Base-by-base conservation (phyloP, 1,139 yeast species). In the Groenewaldozyma sp. region DNA sequence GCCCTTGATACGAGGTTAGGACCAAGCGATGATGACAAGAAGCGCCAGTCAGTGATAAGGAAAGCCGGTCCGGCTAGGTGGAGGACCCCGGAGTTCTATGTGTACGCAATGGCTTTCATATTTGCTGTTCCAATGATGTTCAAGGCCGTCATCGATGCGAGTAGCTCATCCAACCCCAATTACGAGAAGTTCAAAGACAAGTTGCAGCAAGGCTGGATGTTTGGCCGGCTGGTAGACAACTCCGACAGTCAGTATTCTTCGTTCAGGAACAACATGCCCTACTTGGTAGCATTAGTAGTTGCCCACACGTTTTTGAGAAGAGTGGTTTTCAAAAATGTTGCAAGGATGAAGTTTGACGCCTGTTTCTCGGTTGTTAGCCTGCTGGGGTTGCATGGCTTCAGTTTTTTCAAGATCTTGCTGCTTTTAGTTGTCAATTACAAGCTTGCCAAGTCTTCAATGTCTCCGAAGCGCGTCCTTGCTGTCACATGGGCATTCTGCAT, bases 231-330 rank as follows among this genome's bases (percentile, higher is more conserved):
- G 45, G 68, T 65, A 11, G 71, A 93, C 58, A 88, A 88, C 57
- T 81, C 95, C 3, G 99, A 93, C 57, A 68, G 69, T 29, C 99
- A 93, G 59, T 93, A 91, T 55, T 66, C 86, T 24, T 84, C 87
- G 53, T 87, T 93, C 58, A 71, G 98, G 51, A 80, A 82, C 54
- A 87, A 86, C 56, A 69, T 88, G 49, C 73, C 76, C 9, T 58
- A 82, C 39, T 63, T 93, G 38, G 58, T 68, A 20, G 73, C 64
- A 1, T 65, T 86, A 38, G 68, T 80, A 38, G 51, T 59, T 0
- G 57, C 67, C 1, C 97, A 91, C 58, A 62, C 68, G 3, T 40
- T 55, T 0, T 48, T 78, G 14, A 72, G 94, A 49, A 34, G 59
- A 0, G 10, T 42, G 39, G 26, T 21, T 29, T 5, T 28, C 24